phyloP scores from a whole-genome alignment of 2,329 filamentous ascomycete genomes.

The Colletotrichum cordylinicola region DNA sequence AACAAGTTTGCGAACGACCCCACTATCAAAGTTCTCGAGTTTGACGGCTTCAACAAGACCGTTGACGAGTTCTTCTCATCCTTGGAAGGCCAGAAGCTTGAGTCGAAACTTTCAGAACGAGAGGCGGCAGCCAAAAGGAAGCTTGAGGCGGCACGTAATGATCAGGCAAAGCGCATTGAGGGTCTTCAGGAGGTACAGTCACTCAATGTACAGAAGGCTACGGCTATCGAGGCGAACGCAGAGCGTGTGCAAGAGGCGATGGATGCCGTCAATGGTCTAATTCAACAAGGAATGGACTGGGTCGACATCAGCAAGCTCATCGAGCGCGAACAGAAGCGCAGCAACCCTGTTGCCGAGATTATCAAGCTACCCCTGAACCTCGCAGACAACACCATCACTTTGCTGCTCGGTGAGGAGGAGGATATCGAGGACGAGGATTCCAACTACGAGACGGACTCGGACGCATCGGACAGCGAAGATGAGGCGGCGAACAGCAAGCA shows the following conservation, averaged over 20 bases:
- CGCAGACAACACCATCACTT: conserved; percentile 85
- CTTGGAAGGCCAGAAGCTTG: conserved; percentile 89
- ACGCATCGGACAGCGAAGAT: conserved; percentile 61
- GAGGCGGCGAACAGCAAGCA: conserved; percentile 40
- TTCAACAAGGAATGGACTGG: conserved; percentile 97
- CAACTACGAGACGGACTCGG: conserved; percentile 69
- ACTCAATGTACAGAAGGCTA: conserved; percentile 85
- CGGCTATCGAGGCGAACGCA: conserved; percentile 87
- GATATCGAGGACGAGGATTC: conserved; percentile 67
- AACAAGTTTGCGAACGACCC: conserved; percentile 76
- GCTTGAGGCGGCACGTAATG: conserved; percentile 80
- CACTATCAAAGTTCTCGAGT: conserved; percentile 72
- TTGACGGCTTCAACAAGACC: conserved; percentile 87
- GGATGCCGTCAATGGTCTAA: conserved; percentile 89
- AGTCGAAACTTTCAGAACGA: conserved; percentile 81
- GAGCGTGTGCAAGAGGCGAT: conserved; percentile 92
- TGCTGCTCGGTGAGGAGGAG: conserved; percentile 76
- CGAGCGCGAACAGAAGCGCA: conserved; percentile 80
- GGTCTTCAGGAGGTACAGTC: conserved; percentile 83
- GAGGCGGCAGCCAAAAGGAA: conserved; percentile 84
- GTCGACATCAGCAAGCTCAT: conserved; percentile 87
- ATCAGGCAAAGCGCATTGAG: conserved; percentile 85
- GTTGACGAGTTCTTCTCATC: conserved; percentile 98
- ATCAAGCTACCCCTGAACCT: conserved; percentile 90
- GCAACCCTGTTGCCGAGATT: conserved; percentile 85